Conservation (phyloP, 1,284 basidiomycete genomes). For the Cryptococcus amylolentus region DNA sequence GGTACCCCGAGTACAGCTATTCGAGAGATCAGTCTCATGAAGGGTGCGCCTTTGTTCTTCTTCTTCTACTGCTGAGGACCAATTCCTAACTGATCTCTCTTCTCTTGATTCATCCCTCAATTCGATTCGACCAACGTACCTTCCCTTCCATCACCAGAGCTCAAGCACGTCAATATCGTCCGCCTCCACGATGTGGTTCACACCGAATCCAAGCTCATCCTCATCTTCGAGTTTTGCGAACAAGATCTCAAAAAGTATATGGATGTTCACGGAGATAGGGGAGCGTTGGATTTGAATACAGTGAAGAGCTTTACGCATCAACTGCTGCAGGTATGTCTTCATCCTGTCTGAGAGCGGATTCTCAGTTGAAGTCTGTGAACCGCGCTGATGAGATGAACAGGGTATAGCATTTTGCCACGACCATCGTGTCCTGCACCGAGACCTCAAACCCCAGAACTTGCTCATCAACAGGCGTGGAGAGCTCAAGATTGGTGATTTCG, state of each 20-base stretch:
- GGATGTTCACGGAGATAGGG: constrained; percentile 74
- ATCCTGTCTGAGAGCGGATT: neutral
- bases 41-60: constrained; percentile 51
- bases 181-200: constrained; percentile 94
- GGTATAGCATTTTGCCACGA: constrained; percentile 94
- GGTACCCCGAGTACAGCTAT: constrained; percentile 97
- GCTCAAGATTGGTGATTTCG: constrained; percentile 92
- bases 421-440: constrained; percentile 92
- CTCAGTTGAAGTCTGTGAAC: constrained; percentile 50
- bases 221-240: constrained; percentile 76
- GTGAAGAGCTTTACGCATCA: constrained; percentile 62
- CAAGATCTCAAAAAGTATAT: constrained; percentile 91
- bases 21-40: constrained; percentile 92
- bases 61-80: neutral
- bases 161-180: constrained; percentile 94
- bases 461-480: constrained; percentile 88
- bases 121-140: neutral
- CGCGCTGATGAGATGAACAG: constrained; percentile 52
- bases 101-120: neutral
- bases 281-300: constrained; percentile 64
- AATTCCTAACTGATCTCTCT: neutral
- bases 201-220: constrained; percentile 91
- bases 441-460: constrained; percentile 96
- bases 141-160: constrained; percentile 55
- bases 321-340: constrained; percentile 37